A percentile compares a stretch with the other conserved stretches of the same genome.
These are phyloP conservation scores for Candolleomyces aberdarensis DNA, from an alignment of 768 basidiomycete species.

Conservation along the genomic window DNA sequence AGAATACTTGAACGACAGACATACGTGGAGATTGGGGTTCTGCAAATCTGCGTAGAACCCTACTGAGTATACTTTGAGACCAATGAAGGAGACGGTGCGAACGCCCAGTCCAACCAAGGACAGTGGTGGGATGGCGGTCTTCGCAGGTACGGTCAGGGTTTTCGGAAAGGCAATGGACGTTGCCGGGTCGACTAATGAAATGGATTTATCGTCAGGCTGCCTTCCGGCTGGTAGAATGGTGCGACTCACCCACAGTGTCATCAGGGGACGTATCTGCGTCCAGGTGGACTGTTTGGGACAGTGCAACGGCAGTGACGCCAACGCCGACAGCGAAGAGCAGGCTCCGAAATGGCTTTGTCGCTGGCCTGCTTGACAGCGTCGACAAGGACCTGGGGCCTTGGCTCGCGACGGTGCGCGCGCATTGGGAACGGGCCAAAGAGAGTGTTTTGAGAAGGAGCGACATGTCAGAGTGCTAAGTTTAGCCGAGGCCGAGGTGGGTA, in stretches of 20 bases:
- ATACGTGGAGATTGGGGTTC: slow-evolving; percentile 59
- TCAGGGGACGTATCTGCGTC: slow-evolving; percentile 29
- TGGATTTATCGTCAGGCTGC: background rate
- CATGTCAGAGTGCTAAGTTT: background rate
- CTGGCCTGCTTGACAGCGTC: background rate
- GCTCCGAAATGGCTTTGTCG: slow-evolving; percentile 7
- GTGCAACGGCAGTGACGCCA: slow-evolving; percentile 17
- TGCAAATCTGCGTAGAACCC: slow-evolving; percentile 85
- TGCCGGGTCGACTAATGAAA: slow-evolving; percentile 59
- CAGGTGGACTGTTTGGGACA: slow-evolving; percentile 35
- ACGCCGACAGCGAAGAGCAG: slow-evolving; percentile 32
- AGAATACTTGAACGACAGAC: slow-evolving; percentile 9
- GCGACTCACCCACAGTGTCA: slow-evolving; percentile 19
- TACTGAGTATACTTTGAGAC: slow-evolving; percentile 85
- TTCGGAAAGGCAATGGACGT: slow-evolving; percentile 75
- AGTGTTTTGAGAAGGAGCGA: slow-evolving; percentile 4
- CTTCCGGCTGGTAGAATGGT: background rate
- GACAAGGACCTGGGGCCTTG: background rate
- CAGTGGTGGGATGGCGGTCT: slow-evolving; percentile 56
- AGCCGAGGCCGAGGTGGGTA: background rate
- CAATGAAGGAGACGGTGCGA: slow-evolving; percentile 83
- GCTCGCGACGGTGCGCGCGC: background rate
- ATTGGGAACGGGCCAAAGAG: background rate
- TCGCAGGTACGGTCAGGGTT: slow-evolving; percentile 60
- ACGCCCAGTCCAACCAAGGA: slow-evolving; percentile 83